A percentile compares a stretch with the other conserved stretches of the same genome.
These are phyloP conservation scores for Paecilomyces dactylethromorphus DNA, from an alignment of 2,329 filamentous ascomycete genomes.

Conservation along the genomic window DNA sequence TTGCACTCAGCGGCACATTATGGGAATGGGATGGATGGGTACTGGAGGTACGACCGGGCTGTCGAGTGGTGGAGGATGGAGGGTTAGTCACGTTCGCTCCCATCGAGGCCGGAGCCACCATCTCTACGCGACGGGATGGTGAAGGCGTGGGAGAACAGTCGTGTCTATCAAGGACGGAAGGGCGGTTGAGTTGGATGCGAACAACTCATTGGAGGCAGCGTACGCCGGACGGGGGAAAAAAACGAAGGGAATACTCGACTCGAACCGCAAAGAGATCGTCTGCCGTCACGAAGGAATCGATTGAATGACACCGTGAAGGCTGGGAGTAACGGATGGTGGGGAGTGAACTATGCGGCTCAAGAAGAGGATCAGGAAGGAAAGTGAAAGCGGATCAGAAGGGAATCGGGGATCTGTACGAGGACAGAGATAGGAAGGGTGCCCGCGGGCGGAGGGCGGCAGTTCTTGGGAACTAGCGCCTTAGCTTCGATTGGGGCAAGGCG, in stretches of 20 bases:
- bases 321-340: not conserved
- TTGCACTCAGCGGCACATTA: constrained; percentile 57
- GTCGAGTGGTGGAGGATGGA: constrained; percentile 26
- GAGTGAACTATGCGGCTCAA: not conserved
- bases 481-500: not conserved
- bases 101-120: constrained; percentile 41
- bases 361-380: not conserved
- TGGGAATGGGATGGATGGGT: constrained; percentile 38
- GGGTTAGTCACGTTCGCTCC: constrained; percentile 28
- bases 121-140: constrained; percentile 19
- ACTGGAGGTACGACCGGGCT: constrained; percentile 34
- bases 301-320: not conserved
- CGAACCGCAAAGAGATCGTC: not conserved
- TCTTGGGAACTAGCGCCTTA: not conserved
- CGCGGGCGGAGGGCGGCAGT: not conserved
- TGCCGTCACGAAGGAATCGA: not conserved
- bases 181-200: constrained; percentile 22
- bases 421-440: not conserved
- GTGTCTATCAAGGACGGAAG: constrained; percentile 20
- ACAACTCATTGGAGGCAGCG: constrained; percentile 23
- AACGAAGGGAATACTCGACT: not conserved
- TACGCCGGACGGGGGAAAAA: not conserved
- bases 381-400: not conserved
- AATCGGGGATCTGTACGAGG: not conserved
- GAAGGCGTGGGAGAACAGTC: constrained; percentile 9